Base-by-base conservation (phyloP, 2,329 filamentous ascomycete genomes). In the Sclerotinia minor region DNA sequence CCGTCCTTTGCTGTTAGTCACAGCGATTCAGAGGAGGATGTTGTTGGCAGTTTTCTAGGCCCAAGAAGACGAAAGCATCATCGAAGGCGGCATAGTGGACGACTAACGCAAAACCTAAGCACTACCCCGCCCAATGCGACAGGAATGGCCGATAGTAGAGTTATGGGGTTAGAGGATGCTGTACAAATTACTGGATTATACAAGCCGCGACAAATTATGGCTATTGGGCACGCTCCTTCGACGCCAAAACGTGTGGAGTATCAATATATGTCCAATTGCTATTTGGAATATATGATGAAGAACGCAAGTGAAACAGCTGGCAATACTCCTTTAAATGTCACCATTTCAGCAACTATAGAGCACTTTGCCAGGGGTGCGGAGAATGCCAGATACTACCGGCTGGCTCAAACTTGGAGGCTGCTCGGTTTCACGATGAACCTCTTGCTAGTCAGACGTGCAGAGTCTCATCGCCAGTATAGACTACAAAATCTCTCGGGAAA, bases 11-110 rank as follows among this genome's bases (percentile, higher is more conserved):
- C 83, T 72, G 81, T 84, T 65, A 88, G 85, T 72, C 82, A 83
- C 57, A 89, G 86, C 71, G 87, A 89, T 71, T 89, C 87, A 0
- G 87, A 89, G 73, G 87, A 89, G 71, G 87, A 89, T 64, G 84
- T 85, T 0, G 80, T 88, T 7, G 84, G 84, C 3, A 87, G 81
- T 69, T 89, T 89, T 73, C 77, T 89, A 2, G 83, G 83, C 0
- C 79, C 84, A 9, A 80, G 78, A 67, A 79, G 78, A 60, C 79
- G 77, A 49, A 74, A 71, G 21, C 74, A 78, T 53, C 78, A 81
- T 69, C 80, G 79, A 71, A 80, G 83, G 26, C 78, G 81, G 57
- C 73, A 78, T 2, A 83, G 81, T 70, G 78, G 78, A 52, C 81
- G 83, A 60, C 79, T 82, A 15, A 77, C 75, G 17, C 79, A 79